A percentile compares a stretch with the other conserved stretches of the same genome.
Conservation (phyloP, 345 rosid genomes). For the Gossypium raimondii region DNA sequence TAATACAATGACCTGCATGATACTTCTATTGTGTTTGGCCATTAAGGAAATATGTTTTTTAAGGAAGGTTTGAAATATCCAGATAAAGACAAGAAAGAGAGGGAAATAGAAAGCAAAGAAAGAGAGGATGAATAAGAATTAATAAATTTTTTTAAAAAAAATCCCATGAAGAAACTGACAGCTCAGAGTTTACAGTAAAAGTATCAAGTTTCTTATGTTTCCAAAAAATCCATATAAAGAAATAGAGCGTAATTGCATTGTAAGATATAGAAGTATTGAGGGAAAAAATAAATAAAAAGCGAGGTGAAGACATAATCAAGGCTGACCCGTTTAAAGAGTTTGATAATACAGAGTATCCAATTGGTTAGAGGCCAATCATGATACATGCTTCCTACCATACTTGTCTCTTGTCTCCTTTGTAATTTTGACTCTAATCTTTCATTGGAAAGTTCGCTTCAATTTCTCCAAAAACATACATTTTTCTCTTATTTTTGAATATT, state of each 20-base stretch:
- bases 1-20: too few species aligned
- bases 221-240: background rate
- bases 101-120: background rate
- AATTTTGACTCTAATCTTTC: background rate
- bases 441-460: too few species aligned
- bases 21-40: too few species aligned
- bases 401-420: slow-evolving; percentile 2
- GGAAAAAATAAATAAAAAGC: background rate
- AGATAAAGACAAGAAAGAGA: background rate
- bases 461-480: background rate
- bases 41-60: background rate
- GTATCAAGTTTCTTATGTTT: too few species aligned
- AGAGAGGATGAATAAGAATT: background rate
- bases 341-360: background rate
- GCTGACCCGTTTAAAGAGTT: background rate
- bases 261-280: background rate
- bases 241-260: background rate
- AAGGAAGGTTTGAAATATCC: background rate
- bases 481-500: background rate
- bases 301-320: background rate
- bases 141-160: accelerated
- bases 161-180: background rate
- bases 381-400: slow-evolving; percentile 1
- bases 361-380: background rate
- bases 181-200: background rate